Base-by-base conservation (phyloP, 192 early-diverging fungal species). In the Linnemannia zychae region DNA sequence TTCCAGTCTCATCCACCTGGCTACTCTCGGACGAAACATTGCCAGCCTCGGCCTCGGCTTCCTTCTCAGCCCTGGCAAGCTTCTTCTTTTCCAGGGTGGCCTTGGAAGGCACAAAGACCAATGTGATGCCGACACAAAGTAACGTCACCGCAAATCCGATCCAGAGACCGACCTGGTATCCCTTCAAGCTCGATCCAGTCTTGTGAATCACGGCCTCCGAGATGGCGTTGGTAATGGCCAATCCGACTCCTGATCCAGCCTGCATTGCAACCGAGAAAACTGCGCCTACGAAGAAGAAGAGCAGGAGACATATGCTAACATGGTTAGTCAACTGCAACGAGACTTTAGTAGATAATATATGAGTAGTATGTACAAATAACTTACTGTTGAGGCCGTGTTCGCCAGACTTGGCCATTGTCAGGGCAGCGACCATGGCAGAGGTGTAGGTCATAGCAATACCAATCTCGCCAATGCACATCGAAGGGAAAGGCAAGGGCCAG, bases 211-310 rank as follows among this genome's bases (percentile, higher is more conserved):
- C 88, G 13, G 87, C 82, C 7, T 80, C 68, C 47, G 82, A 81
- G 38, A 87, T 76, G 50, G 82, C 85, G n/a, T 82, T 87, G 34
- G 80, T 88, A 48, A 88, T 88, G n/a, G 87, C 82, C 12, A 85
- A 60, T 34, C 87, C 87, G 31, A 88, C 75, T 33, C 79, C 87
- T 36, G 87, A 88, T 75, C 87, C 87, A 20, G 83, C 75, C 47
- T 88, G 87, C 82, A 84, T 84, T 24, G 87, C 87, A 16, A 84
- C 83, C 9, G 79, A 81, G 74, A 85, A 88, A 31, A 88, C 87
- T 0, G 87, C 87, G 20, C 87, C 87, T 79, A 80, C 17, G 1
- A 72, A 20, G 24, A 37, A 40, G 34, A 60, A 20, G 20, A 47
- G 28, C 47, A 28, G 7, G 3, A 12, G 12, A 2, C 5, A 63